Evolutionary conservation across 2,329 filamentous ascomycete species (phyloP).

Genomic region (Fusarium sp.): DNA sequence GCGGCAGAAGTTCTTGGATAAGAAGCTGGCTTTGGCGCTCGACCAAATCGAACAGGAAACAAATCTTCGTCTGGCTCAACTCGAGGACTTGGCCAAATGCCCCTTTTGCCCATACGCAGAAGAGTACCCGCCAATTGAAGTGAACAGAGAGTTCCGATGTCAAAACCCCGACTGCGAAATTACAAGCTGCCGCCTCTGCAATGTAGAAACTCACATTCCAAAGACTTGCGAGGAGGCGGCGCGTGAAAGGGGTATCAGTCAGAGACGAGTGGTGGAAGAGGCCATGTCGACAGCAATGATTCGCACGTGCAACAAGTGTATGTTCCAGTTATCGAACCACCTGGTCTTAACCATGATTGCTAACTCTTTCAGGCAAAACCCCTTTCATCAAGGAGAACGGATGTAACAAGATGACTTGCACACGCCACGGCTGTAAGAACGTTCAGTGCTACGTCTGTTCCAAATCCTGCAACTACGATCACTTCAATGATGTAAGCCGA

Average conservation of each 20-base stretch:
- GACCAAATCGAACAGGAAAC: conserved; percentile 78
- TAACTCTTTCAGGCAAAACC: conserved; percentile 62
- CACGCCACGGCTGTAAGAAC: conserved; percentile 61
- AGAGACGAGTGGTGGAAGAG: conserved; percentile 79
- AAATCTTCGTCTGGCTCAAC: conserved; percentile 73
- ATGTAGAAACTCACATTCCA: conserved; percentile 75
- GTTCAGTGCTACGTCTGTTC: conserved; percentile 78
- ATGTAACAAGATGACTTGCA: conserved; percentile 87
- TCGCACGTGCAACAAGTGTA: conserved; percentile 76
- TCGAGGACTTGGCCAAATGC: conserved; percentile 79
- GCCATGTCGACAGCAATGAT: conserved; percentile 85
- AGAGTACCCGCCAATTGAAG: conserved; percentile 73
- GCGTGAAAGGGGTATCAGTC: conserved; percentile 67
- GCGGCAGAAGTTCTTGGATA: conserved; percentile 66
- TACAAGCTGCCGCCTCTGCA: conserved; percentile 75
- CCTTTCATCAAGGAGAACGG: conserved; percentile 82
- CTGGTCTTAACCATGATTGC: conserved; percentile 37
- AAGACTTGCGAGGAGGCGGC: conserved; percentile 75
- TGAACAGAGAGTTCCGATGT: conserved; percentile 80
- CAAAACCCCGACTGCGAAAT: conserved; percentile 71
- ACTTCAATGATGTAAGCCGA: conserved; percentile 69
- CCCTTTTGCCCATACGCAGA: conserved; percentile 86
- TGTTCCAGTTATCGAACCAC: conserved; percentile 20
- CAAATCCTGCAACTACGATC: conserved; percentile 71
- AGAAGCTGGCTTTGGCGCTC: conserved; percentile 68